A percentile compares a stretch with the other conserved stretches of the same genome.
Conservation (phyloP, 106 monocot genomes). For the Hemerocallis citrina region DNA sequence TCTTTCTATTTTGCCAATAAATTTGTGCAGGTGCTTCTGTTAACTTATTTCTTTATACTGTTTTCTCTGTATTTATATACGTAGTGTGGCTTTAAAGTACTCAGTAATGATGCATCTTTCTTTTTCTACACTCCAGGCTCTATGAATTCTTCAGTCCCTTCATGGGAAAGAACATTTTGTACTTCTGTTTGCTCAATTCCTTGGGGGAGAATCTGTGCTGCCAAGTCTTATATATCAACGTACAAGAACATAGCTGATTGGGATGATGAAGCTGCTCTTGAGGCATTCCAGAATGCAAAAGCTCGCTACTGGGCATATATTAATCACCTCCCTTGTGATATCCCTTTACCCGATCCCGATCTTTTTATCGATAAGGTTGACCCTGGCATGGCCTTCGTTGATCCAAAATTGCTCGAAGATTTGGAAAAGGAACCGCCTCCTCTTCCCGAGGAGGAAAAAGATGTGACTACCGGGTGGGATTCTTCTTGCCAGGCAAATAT, state of each 20-base stretch:
- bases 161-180: conserved; percentile 37
- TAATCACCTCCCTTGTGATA: conserved; percentile 11
- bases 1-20: no score
- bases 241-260: conserved; percentile 25
- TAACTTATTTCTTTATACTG: no score
- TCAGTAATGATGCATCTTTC: no score
- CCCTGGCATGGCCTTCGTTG: conserved; percentile 18
- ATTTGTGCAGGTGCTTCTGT: no score
- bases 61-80: no score
- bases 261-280: conserved; percentile 29
- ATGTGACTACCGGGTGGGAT: neutral
- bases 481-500: conserved; percentile 8
- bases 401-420: conserved; percentile 28
- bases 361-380: conserved; percentile 28
- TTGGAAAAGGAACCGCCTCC: conserved; percentile 23
- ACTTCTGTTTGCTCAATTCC: conserved; percentile 21
- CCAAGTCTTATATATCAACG: conserved; percentile 1
- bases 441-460: neutral
- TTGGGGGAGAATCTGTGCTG: conserved; percentile 24
- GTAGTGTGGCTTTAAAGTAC: no score
- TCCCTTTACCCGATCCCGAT: conserved; percentile 28
- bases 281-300: conserved; percentile 37
- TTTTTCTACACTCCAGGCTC: neutral
- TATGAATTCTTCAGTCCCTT: conserved; percentile 5
- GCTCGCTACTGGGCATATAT: conserved; percentile 23